Conservation (phyloP, 768 basidiomycete species). For the Dentipellis fragilis region DNA sequence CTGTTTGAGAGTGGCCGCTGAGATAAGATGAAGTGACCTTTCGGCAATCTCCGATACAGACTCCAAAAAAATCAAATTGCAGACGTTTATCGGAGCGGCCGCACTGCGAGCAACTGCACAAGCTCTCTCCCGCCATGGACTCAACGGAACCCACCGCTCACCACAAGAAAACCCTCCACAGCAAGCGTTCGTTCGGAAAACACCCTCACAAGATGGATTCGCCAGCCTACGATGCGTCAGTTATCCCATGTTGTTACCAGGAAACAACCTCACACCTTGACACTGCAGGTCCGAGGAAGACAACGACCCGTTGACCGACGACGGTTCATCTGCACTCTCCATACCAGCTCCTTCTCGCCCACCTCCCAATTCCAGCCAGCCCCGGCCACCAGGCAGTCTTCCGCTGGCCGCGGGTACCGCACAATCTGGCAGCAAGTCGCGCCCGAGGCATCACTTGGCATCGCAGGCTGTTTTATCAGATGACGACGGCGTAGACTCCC, state of each 20-base stretch:
- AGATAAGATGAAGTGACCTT: no score
- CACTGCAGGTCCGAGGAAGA: constrained; percentile 70
- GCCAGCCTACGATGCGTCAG: constrained; percentile 66
- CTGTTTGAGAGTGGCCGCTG: no score
- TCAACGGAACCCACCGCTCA: constrained; percentile 4
- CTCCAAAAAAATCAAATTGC: no score
- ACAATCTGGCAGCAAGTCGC: constrained; percentile 12
- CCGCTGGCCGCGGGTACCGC: constrained; percentile 6
- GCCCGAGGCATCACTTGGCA: constrained; percentile 34
- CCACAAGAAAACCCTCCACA: constrained; percentile 19
- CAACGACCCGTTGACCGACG: constrained; percentile 80
- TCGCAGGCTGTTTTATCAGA: constrained; percentile 37
- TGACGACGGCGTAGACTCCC: constrained; percentile 71
- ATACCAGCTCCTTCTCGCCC: constrained; percentile 24
- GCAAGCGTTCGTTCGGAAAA: constrained; percentile 64
- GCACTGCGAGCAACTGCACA: no score
- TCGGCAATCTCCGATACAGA: no score
- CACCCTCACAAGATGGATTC: constrained; percentile 54
- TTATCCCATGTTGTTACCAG: constrained; percentile 10
- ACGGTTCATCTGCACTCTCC: constrained; percentile 44
- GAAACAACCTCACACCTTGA: constrained; percentile 17
- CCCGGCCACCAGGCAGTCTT: constrained; percentile 10
- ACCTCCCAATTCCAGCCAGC: constrained; percentile 13
- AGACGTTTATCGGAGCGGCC: no score
- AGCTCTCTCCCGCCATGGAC: constrained; percentile 5